Evolutionary conservation across 257 asterid genomes (phyloP).

Genomic region (Sherardia arvensis): DNA sequence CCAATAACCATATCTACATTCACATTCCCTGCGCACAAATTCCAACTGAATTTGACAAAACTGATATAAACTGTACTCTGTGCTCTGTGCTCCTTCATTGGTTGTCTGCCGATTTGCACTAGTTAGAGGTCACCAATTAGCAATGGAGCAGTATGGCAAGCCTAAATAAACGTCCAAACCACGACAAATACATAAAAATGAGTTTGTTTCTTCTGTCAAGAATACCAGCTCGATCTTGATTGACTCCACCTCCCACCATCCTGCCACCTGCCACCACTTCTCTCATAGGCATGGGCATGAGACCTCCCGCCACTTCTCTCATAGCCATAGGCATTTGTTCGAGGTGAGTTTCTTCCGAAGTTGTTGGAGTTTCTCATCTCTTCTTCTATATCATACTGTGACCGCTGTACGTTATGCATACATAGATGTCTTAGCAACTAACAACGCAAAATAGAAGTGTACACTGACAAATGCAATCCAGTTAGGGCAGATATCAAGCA

Average conservation of each 20-base stretch:
- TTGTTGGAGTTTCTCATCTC: conserved; percentile 48
- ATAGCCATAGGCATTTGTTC: conserved; percentile 30
- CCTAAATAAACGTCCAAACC: not conserved
- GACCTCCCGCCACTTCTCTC: too few species aligned
- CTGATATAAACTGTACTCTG: not conserved
- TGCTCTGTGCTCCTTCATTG: not conserved
- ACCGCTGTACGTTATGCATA: conserved; percentile 39
- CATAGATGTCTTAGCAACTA: not conserved
- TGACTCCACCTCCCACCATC: conserved; percentile 41
- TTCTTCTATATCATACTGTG: conserved; percentile 71
- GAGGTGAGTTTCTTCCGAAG: conserved; percentile 26
- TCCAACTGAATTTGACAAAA: not conserved
- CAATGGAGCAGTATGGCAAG: not conserved
- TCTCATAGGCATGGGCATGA: conserved; percentile 36
- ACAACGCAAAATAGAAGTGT: not conserved
- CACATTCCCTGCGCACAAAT: not conserved
- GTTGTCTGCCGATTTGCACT: not conserved
- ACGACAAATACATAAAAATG: not conserved
- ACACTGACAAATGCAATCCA: not conserved
- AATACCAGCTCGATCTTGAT: conserved; percentile 34
- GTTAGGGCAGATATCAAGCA: not conserved
- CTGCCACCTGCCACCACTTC: conserved; percentile 48
- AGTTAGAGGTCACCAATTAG: not conserved
- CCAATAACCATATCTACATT: not conserved
- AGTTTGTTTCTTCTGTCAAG: conserved; percentile 7